phyloP scores from a whole-genome alignment of 345 rosid species.

The Arabidopsis suecica region DNA sequence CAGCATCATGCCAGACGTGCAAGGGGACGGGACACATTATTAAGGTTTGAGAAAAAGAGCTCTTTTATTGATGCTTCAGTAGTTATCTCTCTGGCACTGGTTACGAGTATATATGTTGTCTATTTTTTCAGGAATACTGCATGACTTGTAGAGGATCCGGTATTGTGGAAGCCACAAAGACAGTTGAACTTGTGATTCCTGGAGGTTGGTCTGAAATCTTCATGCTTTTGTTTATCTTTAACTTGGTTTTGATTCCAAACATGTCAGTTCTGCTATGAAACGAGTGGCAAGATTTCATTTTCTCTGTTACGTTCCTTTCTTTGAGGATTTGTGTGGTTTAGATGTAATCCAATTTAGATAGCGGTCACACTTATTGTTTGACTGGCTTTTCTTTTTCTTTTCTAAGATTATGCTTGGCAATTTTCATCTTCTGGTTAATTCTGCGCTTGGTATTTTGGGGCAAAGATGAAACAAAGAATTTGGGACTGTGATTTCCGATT shows the following conservation, averaged over 20 bases:
- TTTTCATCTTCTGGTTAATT: constrained; percentile 14
- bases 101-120: constrained; percentile 16
- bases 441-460: constrained; percentile 6
- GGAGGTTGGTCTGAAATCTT: constrained; percentile 60
- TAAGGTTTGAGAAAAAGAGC: constrained; percentile 56
- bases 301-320: constrained; percentile 11
- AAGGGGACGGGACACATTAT: constrained; percentile 72
- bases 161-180: constrained; percentile 72
- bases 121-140: constrained; percentile 64
- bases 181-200: constrained; percentile 73
- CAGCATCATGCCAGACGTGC: constrained; percentile 76
- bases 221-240: constrained; percentile 21
- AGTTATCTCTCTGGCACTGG: constrained; percentile 16
- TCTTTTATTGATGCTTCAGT: constrained; percentile 36
- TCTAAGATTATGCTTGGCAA: constrained; percentile 10
- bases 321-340: constrained; percentile 21
- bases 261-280: constrained; percentile 32
- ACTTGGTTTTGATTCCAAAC: constrained; percentile 15
- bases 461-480: constrained; percentile 18
- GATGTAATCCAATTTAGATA: constrained; percentile 3
- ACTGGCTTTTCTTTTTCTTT: background rate
- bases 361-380: background rate
- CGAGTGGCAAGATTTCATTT: constrained; percentile 16
- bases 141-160: constrained; percentile 78
- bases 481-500: constrained; percentile 18